Evolutionary conservation across 2,329 filamentous ascomycete genomes (phyloP).

Genomic region (Paraphoma chrysanthemicola): DNA sequence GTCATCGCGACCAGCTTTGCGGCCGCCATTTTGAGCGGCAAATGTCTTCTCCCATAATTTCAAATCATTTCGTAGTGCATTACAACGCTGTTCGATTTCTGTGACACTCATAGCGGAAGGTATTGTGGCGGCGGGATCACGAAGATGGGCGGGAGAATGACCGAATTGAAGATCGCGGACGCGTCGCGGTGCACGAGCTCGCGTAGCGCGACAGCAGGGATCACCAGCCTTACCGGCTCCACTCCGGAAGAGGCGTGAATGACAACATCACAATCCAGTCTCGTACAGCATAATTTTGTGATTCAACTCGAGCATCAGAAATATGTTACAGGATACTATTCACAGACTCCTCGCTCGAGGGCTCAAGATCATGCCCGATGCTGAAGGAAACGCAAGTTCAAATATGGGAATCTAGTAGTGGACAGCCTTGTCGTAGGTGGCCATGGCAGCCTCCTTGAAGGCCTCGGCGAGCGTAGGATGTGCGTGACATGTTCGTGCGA

Average conservation of each 20-base stretch:
- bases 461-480: constrained; percentile 96
- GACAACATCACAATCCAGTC: neutral
- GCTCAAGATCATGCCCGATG: constrained; percentile 44
- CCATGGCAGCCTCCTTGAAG: constrained; percentile 99
- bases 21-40: constrained; percentile 66
- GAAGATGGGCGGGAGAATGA: constrained; percentile 20
- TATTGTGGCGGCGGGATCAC: constrained; percentile 7
- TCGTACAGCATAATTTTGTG: neutral
- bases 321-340: constrained; percentile 51
- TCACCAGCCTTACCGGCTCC: constrained; percentile 28
- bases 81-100: constrained; percentile 71
- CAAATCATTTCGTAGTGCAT: constrained; percentile 77
- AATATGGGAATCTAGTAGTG: constrained; percentile 71
- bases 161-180: constrained; percentile 36
- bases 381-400: constrained; percentile 30
- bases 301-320: constrained; percentile 29
- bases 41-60: constrained; percentile 79
- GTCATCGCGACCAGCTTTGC: constrained; percentile 75
- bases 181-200: constrained; percentile 19
- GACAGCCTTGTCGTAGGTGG: constrained; percentile 92
- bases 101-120: constrained; percentile 34
- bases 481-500: constrained; percentile 84
- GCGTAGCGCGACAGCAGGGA: constrained; percentile 23
- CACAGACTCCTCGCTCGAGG: constrained; percentile 47
- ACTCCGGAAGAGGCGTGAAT: constrained; percentile 6